Percentiles rank a stretch among this genome's conserved stretches.
Evolutionary conservation across 2,329 filamentous ascomycete species (phyloP).

Genomic region (Cladobotryum protrusum): DNA sequence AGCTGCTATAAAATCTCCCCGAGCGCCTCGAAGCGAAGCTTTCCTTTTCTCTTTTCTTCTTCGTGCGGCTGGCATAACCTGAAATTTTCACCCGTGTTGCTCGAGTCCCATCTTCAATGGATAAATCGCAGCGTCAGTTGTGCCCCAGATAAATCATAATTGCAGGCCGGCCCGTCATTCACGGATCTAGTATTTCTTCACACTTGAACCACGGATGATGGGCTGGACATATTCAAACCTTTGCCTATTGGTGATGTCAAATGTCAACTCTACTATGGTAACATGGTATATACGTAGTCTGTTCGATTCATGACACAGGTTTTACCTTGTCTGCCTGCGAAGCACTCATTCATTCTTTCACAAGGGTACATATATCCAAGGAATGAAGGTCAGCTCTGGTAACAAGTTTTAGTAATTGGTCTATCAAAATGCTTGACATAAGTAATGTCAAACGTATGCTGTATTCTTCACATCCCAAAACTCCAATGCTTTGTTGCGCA

Average conservation of each 20-base stretch:
- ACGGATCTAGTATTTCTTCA: conserved; percentile 27
- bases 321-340: too few relatives aligned
- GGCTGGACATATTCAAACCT: conserved; percentile 35
- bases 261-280: too few relatives aligned
- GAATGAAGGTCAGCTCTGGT: too few relatives aligned
- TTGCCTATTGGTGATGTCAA: neutral
- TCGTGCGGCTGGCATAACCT: conserved; percentile 75
- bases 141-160: conserved; percentile 74
- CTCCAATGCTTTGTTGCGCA: too few relatives aligned
- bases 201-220: conserved; percentile 28
- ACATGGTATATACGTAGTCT: too few relatives aligned
- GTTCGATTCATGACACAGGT: too few relatives aligned
- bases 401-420: too few relatives aligned
- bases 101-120: conserved; percentile 56
- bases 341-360: too few relatives aligned
- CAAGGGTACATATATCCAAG: too few relatives aligned
- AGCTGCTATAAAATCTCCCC: conserved; percentile 25
- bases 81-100: conserved; percentile 71
- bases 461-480: too few relatives aligned
- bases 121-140: conserved; percentile 64
- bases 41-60: conserved; percentile 36
- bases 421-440: too few relatives aligned
- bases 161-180: conserved; percentile 59
- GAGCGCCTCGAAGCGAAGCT: conserved; percentile 18
- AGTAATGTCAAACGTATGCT: too few relatives aligned